Evolutionary conservation across 345 rosid genomes (phyloP).

Genomic region (Moricandia arvensis): DNA sequence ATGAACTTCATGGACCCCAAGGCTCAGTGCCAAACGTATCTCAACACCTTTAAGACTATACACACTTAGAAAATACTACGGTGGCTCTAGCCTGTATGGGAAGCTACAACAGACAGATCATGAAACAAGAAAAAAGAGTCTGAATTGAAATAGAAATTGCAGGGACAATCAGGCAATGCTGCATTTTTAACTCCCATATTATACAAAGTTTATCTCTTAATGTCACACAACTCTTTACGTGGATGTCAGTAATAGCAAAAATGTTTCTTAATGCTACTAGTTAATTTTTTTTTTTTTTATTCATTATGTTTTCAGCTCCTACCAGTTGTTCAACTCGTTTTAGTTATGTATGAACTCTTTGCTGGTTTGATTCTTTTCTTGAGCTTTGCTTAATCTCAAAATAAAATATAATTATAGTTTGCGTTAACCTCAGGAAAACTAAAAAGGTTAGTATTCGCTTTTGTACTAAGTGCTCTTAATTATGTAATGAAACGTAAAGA

Average conservation of each 20-base stretch:
- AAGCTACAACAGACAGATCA: conserved; percentile 63
- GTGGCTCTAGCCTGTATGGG: conserved; percentile 62
- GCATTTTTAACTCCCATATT: too few relatives aligned
- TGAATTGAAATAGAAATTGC: conserved; percentile 54
- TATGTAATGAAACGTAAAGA: not conserved
- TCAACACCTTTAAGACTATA: too few relatives aligned
- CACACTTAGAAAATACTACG: not conserved
- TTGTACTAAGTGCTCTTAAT: not conserved
- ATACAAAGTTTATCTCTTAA: too few relatives aligned
- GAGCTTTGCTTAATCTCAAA: not conserved
- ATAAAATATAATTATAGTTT: not conserved
- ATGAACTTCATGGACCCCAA: conserved; percentile 46
- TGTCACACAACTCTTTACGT: not conserved
- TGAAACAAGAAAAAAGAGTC: conserved; percentile 66
- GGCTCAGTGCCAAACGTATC: too few relatives aligned
- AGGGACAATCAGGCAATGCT: conserved; percentile 54
- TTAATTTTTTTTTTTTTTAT: too few relatives aligned
- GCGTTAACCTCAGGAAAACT: not conserved
- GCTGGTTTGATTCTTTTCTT: conserved; percentile 24
- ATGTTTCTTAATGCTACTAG: not conserved
- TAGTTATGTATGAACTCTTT: not conserved
- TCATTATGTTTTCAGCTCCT: not conserved
- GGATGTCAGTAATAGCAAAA: conserved; percentile 11
- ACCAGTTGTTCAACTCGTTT: too few relatives aligned
- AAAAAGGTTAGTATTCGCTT: not conserved